These are phyloP conservation scores for Cronartium ribicola DNA, from an alignment of 1,284 basidiomycete species.

Conservation along the genomic window DNA sequence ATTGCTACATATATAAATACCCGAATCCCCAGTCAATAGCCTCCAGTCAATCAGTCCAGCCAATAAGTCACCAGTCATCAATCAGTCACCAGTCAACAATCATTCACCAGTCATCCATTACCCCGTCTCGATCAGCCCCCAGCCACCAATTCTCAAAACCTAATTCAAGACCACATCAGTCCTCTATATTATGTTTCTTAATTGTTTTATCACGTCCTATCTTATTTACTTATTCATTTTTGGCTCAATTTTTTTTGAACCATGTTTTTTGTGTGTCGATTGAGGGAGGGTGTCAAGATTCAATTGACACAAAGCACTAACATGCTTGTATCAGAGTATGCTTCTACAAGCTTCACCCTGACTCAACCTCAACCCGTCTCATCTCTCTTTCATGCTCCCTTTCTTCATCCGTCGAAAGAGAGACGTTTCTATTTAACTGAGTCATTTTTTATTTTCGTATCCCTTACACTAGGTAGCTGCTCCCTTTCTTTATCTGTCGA, in stretches of 20 bases:
- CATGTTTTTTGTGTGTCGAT: not conserved
- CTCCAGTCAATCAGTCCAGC: not conserved
- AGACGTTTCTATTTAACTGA: too few relatives aligned
- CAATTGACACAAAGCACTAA: slow-evolving; percentile 3
- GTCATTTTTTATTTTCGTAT: too few relatives aligned
- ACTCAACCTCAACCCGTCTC: too few relatives aligned
- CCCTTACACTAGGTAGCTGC: too few relatives aligned
- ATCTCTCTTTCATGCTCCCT: too few relatives aligned
- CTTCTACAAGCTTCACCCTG: too few relatives aligned
- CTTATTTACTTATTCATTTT: not conserved
- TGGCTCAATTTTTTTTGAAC: not conserved
- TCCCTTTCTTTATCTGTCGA: too few relatives aligned
- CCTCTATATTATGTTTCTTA: too few relatives aligned
- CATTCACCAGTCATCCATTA: not conserved
- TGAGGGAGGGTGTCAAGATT: slow-evolving; percentile 3
- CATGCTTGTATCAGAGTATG: too few relatives aligned
- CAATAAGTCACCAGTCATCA: not conserved
- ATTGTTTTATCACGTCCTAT: too few relatives aligned
- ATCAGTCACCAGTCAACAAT: not conserved
- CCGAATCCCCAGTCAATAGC: not conserved
- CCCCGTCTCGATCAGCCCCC: too few relatives aligned
- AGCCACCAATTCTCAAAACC: not conserved
- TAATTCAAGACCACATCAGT: not conserved
- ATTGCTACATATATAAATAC: not conserved
- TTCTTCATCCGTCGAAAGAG: too few relatives aligned